Evolutionary conservation across 352 stramenopile species (phyloP), one percentile per base, ranked within the genome.

Genomic region (Phytophthora pini): DNA sequence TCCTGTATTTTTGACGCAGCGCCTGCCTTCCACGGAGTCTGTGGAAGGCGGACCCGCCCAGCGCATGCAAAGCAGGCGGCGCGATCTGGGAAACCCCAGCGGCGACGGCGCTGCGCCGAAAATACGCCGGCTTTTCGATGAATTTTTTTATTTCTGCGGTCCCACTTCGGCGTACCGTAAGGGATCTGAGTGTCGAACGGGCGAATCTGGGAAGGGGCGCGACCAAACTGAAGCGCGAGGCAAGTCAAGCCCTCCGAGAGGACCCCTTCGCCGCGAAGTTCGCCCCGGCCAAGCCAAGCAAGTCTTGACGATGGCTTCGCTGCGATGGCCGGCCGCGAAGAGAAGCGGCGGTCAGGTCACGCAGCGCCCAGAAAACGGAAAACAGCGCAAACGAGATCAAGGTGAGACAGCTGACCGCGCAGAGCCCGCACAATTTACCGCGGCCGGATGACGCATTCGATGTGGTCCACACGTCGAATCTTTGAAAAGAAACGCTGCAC

Each of bases 381-480:
- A 55, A 17, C 53, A 43, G 40, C 40, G n/a, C 53, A 27, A 58
- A 31, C 13, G 38, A 43, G 38, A 43, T 43, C 38, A 43, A 43
- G 38, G 12, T 44, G 51, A 38, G 43, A 56, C 60, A 68, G 60
- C 60, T 68, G 60, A 43, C 51, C 7, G 44, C 15, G 27, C 44
- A 54, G 15, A 50, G 26, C 41, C 40, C 27, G 41, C 36, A 4
- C 36, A 11, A 15, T 55, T 56, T 52, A 61, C 49, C 50, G 17
- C 49, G 4, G 24, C 1, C 24, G n/a, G 43, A 64, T 65, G 54
- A 65, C 54, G 54, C 61, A 60, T 54, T 15, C 5, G 9, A 12
- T 61, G 62, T 70, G 56, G 63, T 15, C 46, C 65, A 64, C 58
- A 50, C 36, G 20, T 6, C 46, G 36, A 68, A 72, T 58, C 56